Evolutionary conservation across 1,139 yeast species (phyloP).

Genomic region (Magnusiomyces sp.): DNA sequence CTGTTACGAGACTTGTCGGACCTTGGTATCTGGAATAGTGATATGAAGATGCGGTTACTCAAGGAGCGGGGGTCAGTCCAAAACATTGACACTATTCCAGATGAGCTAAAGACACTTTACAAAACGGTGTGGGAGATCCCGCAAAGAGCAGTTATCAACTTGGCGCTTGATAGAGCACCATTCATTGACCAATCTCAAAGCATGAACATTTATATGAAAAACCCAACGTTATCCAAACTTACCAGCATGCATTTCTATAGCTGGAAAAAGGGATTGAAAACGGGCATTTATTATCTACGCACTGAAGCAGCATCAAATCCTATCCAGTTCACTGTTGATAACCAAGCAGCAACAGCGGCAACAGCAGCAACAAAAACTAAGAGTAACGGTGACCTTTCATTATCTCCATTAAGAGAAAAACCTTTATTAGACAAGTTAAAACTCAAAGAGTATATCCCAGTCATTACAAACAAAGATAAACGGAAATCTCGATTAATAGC

Average conservation of each 20-base stretch:
- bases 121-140: conserved; percentile 97
- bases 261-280: conserved; percentile 93
- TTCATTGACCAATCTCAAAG: conserved; percentile 94
- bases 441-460: too few species aligned
- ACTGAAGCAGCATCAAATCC: too few species aligned
- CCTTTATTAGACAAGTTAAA: too few species aligned
- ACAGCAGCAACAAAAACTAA: too few species aligned
- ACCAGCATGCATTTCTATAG: conserved; percentile 98
- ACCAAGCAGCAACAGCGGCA: too few species aligned
- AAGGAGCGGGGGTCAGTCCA: conserved; percentile 83
- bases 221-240: conserved; percentile 87
- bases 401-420: too few species aligned
- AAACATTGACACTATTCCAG: conserved; percentile 65
- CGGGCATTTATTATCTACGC: conserved; percentile 97
- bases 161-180: conserved; percentile 94
- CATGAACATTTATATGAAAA: conserved; percentile 73
- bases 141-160: conserved; percentile 77
- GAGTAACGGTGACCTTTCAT: too few species aligned
- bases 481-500: too few species aligned
- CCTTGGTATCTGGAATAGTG: conserved; percentile 71
- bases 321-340: too few species aligned
- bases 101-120: conserved; percentile 66
- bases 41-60: conserved; percentile 73
- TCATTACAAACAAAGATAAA: too few species aligned
- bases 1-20: conserved; percentile 73